Conservation (phyloP, 441 rosid species). For the Populus hybrid region DNA sequence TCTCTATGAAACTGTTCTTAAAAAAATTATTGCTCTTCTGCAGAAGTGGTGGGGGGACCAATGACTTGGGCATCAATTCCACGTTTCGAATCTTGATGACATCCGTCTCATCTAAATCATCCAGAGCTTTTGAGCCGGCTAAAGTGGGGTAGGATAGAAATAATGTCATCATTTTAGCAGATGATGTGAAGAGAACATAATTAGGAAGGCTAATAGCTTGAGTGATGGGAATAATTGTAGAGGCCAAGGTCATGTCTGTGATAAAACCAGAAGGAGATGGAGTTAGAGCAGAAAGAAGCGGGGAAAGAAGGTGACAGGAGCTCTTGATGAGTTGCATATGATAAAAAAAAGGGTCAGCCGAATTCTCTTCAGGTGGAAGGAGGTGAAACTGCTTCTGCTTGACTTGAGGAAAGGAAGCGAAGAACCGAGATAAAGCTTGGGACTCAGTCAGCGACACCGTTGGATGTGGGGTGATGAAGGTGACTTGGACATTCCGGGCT, state of each 20-base stretch:
- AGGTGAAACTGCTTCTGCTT: constrained; percentile 18
- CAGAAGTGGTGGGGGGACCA: constrained; percentile 35
- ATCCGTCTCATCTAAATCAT: constrained; percentile 5
- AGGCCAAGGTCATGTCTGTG: constrained; percentile 33
- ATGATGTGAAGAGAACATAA: constrained; percentile 37
- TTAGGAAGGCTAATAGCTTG: constrained; percentile 25
- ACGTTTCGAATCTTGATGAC: constrained; percentile 23
- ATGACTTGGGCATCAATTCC: constrained; percentile 27
- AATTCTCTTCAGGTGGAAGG: constrained; percentile 10
- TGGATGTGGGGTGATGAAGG: constrained; percentile 32
- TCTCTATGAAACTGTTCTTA: constrained; percentile 18
- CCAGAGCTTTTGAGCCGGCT: not conserved
- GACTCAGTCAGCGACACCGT: constrained; percentile 34
- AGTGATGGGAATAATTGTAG: constrained; percentile 18
- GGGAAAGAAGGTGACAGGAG: constrained; percentile 27
- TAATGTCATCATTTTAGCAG: constrained; percentile 35
- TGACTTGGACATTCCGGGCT: constrained; percentile 17
- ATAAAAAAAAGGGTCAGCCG: constrained; percentile 32
- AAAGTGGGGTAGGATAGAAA: constrained; percentile 13
- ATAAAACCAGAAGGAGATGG: constrained; percentile 28
- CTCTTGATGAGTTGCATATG: constrained; percentile 21
- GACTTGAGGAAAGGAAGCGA: constrained; percentile 26
- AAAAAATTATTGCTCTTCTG: constrained; percentile 14
- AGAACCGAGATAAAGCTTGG: constrained; percentile 12
- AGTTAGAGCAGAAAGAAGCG: constrained; percentile 24